These are phyloP conservation scores for Escovopsis sp. DNA, from an alignment of 2,329 filamentous ascomycete species.

Conservation along the genomic window DNA sequence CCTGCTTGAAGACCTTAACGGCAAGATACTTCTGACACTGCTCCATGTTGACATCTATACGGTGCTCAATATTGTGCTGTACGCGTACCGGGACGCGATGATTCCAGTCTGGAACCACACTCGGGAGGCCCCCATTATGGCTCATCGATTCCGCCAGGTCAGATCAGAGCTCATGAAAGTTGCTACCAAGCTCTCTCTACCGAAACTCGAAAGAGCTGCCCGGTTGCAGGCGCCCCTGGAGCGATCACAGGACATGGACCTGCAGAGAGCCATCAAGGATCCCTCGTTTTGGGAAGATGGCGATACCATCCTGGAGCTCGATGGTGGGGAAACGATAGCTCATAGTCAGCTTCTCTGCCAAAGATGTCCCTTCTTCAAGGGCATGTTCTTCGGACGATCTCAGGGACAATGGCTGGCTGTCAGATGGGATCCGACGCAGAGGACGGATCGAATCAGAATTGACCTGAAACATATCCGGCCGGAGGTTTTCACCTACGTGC, in stretches of 20 bases:
- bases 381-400: conserved; percentile 78
- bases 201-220: conserved; percentile 59
- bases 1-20: conserved; percentile 24
- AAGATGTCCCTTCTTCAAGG: conserved; percentile 83
- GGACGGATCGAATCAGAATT: conserved; percentile 42
- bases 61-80: conserved; percentile 65
- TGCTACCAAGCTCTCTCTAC: conserved; percentile 56
- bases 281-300: conserved; percentile 60
- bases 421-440: conserved; percentile 35
- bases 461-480: conserved; percentile 70
- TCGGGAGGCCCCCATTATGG: conserved; percentile 47
- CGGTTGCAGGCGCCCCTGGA: conserved; percentile 56
- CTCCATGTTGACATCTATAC: conserved; percentile 59
- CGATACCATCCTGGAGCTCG: conserved; percentile 66
- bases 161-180: conserved; percentile 77
- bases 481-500: conserved; percentile 60
- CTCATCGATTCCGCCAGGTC: conserved; percentile 63
- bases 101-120: conserved; percentile 81
- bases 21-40: conserved; percentile 47
- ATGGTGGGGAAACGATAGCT: conserved; percentile 53
- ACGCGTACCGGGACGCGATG: conserved; percentile 64
- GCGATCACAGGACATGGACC: conserved; percentile 51
- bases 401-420: conserved; percentile 69
- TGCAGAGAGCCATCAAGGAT: conserved; percentile 55
- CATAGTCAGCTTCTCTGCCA: conserved; percentile 71